Conservation (phyloP, 192 early-diverging fungal species). For the Cladochytrium replicatum region DNA sequence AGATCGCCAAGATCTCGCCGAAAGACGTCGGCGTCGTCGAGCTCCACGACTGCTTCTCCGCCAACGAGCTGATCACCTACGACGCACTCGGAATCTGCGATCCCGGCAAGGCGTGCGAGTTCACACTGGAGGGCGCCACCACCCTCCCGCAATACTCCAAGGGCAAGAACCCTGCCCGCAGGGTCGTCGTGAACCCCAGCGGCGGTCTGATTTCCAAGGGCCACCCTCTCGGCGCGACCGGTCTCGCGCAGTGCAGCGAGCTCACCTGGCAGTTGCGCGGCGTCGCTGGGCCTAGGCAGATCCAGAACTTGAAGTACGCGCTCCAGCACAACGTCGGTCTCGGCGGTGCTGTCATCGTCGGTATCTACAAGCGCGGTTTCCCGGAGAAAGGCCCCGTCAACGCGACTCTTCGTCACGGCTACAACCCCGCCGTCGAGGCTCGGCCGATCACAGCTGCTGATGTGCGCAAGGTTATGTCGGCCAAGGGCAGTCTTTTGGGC, state of each 20-base stretch:
- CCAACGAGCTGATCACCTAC: constrained; percentile 66
- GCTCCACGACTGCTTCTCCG: constrained; percentile 69
- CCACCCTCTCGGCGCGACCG: constrained; percentile 67
- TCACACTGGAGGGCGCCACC: constrained; percentile 15
- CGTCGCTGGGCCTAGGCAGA: constrained; percentile 59
- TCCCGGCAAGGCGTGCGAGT: constrained; percentile 51
- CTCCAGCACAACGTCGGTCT: constrained; percentile 69
- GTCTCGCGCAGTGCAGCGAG: constrained; percentile 63
- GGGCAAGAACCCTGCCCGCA: constrained; percentile 1
- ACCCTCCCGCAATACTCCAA: constrained; percentile 15
- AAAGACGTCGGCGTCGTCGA: constrained; percentile 59
- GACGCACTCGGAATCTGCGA: constrained; percentile 58
- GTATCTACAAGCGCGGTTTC: constrained; percentile 43
- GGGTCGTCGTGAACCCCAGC: constrained; percentile 53
- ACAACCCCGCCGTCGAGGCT: constrained; percentile 47
- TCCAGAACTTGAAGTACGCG: constrained; percentile 49
- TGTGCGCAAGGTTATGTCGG: constrained; percentile 34
- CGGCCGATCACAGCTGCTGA: constrained; percentile 45
- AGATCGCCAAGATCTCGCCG: constrained; percentile 47
- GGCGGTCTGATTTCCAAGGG: constrained; percentile 71
- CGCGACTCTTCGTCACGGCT: constrained; percentile 16
- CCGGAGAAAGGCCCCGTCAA: constrained; percentile 17
- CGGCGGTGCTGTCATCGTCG: constrained; percentile 61
- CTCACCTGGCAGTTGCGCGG: constrained; percentile 25
- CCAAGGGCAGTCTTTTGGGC: constrained; percentile 14